Evolutionary conservation across 768 basidiomycete species (phyloP).

Genomic region (Scleroderma citrinum): DNA sequence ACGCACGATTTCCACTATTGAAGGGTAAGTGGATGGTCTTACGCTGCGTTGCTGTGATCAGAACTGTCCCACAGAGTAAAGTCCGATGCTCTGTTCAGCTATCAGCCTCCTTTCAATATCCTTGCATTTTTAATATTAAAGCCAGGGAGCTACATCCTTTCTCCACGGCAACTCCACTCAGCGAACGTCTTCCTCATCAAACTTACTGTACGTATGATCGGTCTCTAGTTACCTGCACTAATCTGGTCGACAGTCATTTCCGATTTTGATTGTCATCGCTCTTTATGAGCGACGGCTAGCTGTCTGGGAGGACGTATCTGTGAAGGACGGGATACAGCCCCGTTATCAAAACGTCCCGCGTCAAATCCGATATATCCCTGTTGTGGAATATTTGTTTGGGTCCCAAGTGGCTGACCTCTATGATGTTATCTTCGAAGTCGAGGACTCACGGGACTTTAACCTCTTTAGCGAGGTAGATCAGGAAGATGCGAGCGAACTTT

Average conservation of each 20-base stretch:
- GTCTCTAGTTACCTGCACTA: not conserved
- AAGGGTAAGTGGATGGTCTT: conserved; percentile 51
- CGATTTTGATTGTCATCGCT: conserved; percentile 68
- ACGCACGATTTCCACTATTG: conserved; percentile 78
- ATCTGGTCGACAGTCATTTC: conserved; percentile 50
- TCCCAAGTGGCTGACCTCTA: conserved; percentile 60
- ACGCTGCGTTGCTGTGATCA: not conserved
- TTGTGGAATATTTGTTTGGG: conserved; percentile 74
- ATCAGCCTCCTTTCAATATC: conserved; percentile 87
- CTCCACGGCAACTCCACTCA: conserved; percentile 75
- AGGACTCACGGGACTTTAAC: conserved; percentile 41
- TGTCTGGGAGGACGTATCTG: conserved; percentile 38
- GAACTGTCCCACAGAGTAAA: conserved; percentile 54
- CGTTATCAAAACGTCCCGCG: conserved; percentile 59
- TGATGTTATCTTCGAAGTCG: conserved; percentile 76
- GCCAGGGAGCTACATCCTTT: conserved; percentile 68
- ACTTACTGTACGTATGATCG: conserved; percentile 49
- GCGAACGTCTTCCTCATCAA: conserved; percentile 84
- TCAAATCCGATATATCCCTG: conserved; percentile 65
- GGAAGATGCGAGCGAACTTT: conserved; percentile 22
- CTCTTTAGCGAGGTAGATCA: conserved; percentile 48
- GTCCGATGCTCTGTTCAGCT: conserved; percentile 84
- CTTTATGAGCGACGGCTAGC: conserved; percentile 73
- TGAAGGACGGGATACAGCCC: conserved; percentile 17
- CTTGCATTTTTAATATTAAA: conserved; percentile 76